phyloP scores from a whole-genome alignment of 257 asterid species.

The Scutellaria baicalensis region DNA sequence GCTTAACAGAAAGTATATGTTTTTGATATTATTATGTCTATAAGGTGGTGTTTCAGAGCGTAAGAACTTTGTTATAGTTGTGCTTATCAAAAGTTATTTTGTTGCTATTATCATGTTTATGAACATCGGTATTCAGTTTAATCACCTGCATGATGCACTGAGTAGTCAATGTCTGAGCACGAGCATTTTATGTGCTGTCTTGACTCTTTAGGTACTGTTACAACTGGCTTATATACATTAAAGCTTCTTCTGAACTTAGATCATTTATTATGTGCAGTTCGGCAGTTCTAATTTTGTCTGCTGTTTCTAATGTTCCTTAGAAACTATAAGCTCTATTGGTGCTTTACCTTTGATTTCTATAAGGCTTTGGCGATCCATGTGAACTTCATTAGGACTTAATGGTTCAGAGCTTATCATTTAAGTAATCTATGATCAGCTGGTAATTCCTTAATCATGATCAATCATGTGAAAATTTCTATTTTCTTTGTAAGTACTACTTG shows the following conservation, averaged over 20 bases:
- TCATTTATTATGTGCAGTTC: neutral
- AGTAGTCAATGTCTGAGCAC: neutral
- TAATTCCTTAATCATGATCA: neutral
- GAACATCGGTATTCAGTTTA: neutral
- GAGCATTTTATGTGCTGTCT: neutral
- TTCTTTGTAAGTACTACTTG: neutral
- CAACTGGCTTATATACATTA: neutral
- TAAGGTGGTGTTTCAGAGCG: neutral
- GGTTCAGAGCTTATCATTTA: neutral
- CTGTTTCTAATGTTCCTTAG: neutral
- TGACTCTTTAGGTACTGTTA: neutral
- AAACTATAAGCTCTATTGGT: conserved; percentile 2
- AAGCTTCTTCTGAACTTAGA: neutral
- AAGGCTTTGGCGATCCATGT: neutral
- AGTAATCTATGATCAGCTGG: neutral
- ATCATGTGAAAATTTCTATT: neutral
- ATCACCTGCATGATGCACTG: conserved; percentile 4
- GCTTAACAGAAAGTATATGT: neutral
- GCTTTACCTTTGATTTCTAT: neutral
- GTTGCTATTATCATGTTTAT: neutral
- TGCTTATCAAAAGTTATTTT: neutral
- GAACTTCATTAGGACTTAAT: neutral
- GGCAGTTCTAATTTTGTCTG: neutral
- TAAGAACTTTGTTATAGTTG: neutral
- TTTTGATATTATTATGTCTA: neutral